phyloP scores from a whole-genome alignment of 2,329 filamentous ascomycete genomes.

The Venturia pyrina region DNA sequence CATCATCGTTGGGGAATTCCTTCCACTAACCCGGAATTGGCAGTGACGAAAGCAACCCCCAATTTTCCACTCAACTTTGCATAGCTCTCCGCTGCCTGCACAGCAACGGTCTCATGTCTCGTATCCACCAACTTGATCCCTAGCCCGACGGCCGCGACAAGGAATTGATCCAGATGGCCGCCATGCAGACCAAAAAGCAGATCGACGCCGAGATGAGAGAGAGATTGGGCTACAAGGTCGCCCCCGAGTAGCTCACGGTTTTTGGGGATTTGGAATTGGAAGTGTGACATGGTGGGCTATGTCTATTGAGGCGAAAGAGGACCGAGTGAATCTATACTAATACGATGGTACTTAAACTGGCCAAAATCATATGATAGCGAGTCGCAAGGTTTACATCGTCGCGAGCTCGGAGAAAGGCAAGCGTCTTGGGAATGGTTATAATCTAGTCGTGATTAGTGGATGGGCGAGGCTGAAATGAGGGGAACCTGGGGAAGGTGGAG shows the following conservation, averaged over 20 bases:
- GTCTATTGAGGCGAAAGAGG: neutral
- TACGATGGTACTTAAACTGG: no score
- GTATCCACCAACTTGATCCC: conserved; percentile 37
- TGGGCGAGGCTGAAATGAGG: neutral
- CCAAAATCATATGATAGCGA: no score
- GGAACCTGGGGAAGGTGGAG: no score
- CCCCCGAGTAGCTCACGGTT: conserved; percentile 34
- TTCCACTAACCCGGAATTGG: conserved; percentile 33
- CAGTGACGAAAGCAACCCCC: conserved; percentile 38
- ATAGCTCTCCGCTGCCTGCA: conserved; percentile 39
- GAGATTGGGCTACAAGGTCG: conserved; percentile 36
- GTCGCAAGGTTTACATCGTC: neutral
- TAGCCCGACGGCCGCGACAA: conserved; percentile 32
- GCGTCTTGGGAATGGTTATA: neutral
- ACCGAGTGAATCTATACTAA: no score
- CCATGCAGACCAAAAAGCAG: conserved; percentile 40
- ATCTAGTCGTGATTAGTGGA: neutral
- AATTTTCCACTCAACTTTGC: conserved; percentile 34
- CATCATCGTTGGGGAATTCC: no score
- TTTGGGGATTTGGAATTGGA: conserved; percentile 22
- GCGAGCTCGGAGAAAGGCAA: neutral
- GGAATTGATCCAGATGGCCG: conserved; percentile 39
- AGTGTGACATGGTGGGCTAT: neutral
- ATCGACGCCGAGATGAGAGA: conserved; percentile 31
- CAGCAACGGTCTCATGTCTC: conserved; percentile 37